Percentiles rank a stretch among this genome's conserved stretches.
phyloP scores from a whole-genome alignment of 495 filamentous ascomycete species.

The Aspergillus carlsbadensis region DNA sequence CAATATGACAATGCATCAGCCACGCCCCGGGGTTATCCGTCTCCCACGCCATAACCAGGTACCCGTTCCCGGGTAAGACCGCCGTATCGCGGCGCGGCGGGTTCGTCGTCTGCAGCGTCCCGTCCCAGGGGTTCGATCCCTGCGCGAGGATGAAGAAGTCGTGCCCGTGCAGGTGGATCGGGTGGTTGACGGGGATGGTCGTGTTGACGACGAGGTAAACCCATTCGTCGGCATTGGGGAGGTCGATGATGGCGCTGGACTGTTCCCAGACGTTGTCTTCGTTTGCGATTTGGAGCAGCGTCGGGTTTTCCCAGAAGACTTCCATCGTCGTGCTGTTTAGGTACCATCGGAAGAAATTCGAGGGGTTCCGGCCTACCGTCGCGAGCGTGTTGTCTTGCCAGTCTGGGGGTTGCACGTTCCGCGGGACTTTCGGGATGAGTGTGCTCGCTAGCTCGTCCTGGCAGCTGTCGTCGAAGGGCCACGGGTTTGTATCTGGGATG shows the following conservation, averaged over 20 bases:
- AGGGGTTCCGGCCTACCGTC: neutral
- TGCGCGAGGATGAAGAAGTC: slow-evolving; percentile 58
- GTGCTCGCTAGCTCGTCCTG: slow-evolving; percentile 32
- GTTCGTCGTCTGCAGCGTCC: slow-evolving; percentile 20
- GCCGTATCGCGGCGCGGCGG: slow-evolving; percentile 63
- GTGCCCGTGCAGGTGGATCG: slow-evolving; percentile 85
- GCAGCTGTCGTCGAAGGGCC: slow-evolving; percentile 32
- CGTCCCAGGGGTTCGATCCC: slow-evolving; percentile 30
- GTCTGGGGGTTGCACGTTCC: slow-evolving; percentile 8
- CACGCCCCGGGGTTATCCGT: slow-evolving; percentile 54
- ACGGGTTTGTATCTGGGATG: slow-evolving; percentile 26
- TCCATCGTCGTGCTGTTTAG: slow-evolving; percentile 30
- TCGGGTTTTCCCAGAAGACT: slow-evolving; percentile 29
- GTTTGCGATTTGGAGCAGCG: slow-evolving; percentile 24
- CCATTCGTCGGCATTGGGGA: slow-evolving; percentile 62
- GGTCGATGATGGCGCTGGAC: slow-evolving; percentile 31
- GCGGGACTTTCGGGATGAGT: slow-evolving; percentile 41
- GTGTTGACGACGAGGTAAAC: slow-evolving; percentile 48
- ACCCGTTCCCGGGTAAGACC: slow-evolving; percentile 47
- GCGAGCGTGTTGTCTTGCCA: neutral
- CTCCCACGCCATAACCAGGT: slow-evolving; percentile 51
- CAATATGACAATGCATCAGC: slow-evolving; percentile 55
- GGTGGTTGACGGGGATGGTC: slow-evolving; percentile 65
- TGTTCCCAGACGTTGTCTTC: slow-evolving; percentile 14
- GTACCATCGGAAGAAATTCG: slow-evolving; percentile 26